These are phyloP conservation scores for Clonostachys byssicola DNA, from an alignment of 2,329 filamentous ascomycete species.

Conservation along the genomic window DNA sequence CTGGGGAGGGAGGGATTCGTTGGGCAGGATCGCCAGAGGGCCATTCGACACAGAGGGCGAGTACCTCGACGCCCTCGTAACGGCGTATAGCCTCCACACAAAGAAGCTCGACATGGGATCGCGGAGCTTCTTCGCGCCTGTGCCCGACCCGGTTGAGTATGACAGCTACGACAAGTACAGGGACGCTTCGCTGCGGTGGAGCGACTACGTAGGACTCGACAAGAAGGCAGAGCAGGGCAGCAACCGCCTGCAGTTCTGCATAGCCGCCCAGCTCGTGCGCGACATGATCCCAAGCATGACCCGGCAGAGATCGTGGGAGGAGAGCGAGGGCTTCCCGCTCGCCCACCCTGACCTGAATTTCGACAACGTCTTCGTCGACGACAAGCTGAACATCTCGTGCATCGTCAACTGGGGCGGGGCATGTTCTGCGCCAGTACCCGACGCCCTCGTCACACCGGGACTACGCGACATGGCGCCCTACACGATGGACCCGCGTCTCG, in stretches of 20 bases:
- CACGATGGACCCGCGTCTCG: too few relatives aligned
- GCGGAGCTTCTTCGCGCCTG: conserved; percentile 18
- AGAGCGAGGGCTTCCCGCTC: conserved; percentile 4
- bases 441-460: conserved; percentile 2
- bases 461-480: too few relatives aligned
- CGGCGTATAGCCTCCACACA: conserved; percentile 8
- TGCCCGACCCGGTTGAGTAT: conserved; percentile 15
- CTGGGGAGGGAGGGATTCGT: conserved; percentile 13
- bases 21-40: conserved; percentile 14
- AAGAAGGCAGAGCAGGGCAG: conserved; percentile 14
- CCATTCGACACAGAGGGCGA: conserved; percentile 14
- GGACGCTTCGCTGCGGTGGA: conserved; percentile 6
- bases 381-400: conserved; percentile 13
- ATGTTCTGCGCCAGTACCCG: conserved; percentile 7
- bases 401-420: conserved; percentile 17
- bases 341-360: conserved; percentile 15
- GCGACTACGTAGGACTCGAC: conserved; percentile 10
- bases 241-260: conserved; percentile 13
- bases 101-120: conserved; percentile 15
- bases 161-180: conserved; percentile 8
- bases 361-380: conserved; percentile 16
- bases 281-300: conserved; percentile 15
- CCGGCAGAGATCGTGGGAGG: neutral
- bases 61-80: conserved; percentile 15
- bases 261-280: conserved; percentile 11